Evolutionary conservation across 73 alveolate species (phyloP).

Genomic region (Paramecium pentaurelia): DNA sequence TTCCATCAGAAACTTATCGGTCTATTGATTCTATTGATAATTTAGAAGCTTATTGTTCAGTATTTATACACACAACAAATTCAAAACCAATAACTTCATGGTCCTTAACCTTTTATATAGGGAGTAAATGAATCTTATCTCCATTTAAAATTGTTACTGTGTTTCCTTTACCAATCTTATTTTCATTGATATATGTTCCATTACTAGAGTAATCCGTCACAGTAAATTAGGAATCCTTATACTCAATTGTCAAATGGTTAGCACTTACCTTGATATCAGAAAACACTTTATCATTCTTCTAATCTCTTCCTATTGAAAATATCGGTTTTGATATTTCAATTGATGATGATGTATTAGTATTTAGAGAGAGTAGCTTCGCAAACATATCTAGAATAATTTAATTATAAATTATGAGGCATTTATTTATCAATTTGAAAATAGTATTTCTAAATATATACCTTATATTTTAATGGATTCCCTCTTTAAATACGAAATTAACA

Average conservation of each 20-base stretch:
- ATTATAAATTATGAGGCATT: neutral
- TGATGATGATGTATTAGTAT: neutral
- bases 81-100: neutral
- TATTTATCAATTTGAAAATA: neutral
- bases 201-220: neutral
- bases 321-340: neutral
- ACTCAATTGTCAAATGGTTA: neutral
- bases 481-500: too few species aligned
- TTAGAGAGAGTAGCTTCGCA: neutral
- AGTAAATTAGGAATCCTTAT: neutral
- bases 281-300: neutral
- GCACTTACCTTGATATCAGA: neutral
- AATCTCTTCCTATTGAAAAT: neutral
- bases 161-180: neutral
- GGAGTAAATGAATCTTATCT: neutral
- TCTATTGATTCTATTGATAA: neutral
- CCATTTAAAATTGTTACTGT: neutral
- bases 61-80: neutral
- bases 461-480: too few species aligned
- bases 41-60: neutral
- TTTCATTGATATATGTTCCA: conserved; percentile 28
- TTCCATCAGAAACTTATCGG: neutral
- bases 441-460: neutral
- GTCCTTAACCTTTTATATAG: neutral
- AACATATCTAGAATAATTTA: neutral